A percentile compares a stretch with the other conserved stretches of the same genome.
Conservation (phyloP, 495 filamentous ascomycete species). For the Cryomyces antarcticus region DNA sequence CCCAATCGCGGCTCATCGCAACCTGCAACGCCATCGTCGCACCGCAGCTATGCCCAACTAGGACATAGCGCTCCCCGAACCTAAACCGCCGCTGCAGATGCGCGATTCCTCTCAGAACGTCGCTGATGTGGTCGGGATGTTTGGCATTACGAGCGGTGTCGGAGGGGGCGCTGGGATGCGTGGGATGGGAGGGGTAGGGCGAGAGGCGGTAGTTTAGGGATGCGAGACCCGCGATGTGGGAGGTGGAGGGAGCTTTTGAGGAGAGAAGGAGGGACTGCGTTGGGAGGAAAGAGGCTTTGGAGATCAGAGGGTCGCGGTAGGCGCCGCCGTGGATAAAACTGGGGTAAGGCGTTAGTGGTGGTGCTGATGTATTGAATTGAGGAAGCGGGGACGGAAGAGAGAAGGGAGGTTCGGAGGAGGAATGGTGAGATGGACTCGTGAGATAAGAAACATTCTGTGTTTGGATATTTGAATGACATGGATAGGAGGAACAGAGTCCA, state of each 20-base stretch:
- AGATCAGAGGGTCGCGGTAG: conserved; percentile 58
- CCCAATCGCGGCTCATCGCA: conserved; percentile 25
- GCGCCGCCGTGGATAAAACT: conserved; percentile 79
- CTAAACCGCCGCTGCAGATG: conserved; percentile 29
- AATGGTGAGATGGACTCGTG: too few species aligned
- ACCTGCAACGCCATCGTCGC: conserved; percentile 53
- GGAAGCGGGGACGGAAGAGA: too few species aligned
- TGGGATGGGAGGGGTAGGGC: conserved; percentile 36
- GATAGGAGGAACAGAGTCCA: too few species aligned
- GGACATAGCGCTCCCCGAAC: conserved; percentile 32
- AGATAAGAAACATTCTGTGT: too few species aligned
- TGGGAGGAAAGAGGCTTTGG: conserved; percentile 27
- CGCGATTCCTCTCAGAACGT: conserved; percentile 40
- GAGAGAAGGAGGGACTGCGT: conserved; percentile 25
- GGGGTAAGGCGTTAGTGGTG: neutral
- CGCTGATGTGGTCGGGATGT: conserved; percentile 57
- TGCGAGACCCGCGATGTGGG: conserved; percentile 37
- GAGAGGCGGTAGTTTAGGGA: conserved; percentile 68
- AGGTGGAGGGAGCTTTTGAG: neutral
- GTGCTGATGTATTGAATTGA: too few species aligned
- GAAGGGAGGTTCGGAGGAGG: too few species aligned
- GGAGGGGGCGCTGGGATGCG: conserved; percentile 10
- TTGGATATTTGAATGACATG: too few species aligned
- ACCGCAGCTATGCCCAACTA: conserved; percentile 62
- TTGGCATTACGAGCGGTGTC: conserved; percentile 23